Evolutionary conservation across 75 land plant species (phyloP).

Genomic region (Pinus taeda): DNA sequence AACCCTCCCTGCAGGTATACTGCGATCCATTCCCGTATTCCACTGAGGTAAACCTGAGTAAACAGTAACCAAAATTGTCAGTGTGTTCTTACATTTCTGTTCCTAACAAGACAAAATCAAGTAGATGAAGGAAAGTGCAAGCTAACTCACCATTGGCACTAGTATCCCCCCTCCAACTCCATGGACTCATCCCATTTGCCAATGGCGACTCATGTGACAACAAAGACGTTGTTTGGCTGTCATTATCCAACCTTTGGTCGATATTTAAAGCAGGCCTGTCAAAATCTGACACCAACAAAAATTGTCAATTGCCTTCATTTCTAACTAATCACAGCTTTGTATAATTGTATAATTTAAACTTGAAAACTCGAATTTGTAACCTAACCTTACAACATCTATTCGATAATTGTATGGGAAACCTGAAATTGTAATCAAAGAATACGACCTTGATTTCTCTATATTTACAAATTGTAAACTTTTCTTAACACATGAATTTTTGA

Average conservation of each 20-base stretch:
- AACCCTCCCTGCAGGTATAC: slow-evolving; percentile 24
- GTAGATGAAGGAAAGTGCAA: not conserved
- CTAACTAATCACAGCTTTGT: no score
- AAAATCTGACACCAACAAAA: slow-evolving; percentile 7
- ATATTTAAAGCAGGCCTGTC: slow-evolving; percentile 12
- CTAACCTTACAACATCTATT: no score
- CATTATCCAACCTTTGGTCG: slow-evolving; percentile 14
- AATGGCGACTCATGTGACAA: slow-evolving; percentile 12
- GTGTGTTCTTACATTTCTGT: not conserved
- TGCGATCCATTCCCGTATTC: slow-evolving; percentile 10
- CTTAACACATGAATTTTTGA: no score
- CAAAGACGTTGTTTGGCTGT: slow-evolving; percentile 13
- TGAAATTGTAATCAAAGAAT: no score
- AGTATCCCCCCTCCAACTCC: slow-evolving; percentile 14
- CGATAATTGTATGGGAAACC: no score
- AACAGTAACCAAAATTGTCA: not conserved
- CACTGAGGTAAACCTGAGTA: slow-evolving; percentile 12
- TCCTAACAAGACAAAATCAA: not conserved
- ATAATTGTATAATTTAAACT: no score
- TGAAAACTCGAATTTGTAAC: no score
- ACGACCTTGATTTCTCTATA: no score
- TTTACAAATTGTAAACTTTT: no score
- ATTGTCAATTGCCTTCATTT: no score
- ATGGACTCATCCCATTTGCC: slow-evolving; percentile 6
- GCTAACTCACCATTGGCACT: slow-evolving; percentile 15